Evolutionary conservation across 2,329 filamentous ascomycete genomes (phyloP), one percentile per base, ranked within the genome.

Genomic region (Verticillium isaacii): DNA sequence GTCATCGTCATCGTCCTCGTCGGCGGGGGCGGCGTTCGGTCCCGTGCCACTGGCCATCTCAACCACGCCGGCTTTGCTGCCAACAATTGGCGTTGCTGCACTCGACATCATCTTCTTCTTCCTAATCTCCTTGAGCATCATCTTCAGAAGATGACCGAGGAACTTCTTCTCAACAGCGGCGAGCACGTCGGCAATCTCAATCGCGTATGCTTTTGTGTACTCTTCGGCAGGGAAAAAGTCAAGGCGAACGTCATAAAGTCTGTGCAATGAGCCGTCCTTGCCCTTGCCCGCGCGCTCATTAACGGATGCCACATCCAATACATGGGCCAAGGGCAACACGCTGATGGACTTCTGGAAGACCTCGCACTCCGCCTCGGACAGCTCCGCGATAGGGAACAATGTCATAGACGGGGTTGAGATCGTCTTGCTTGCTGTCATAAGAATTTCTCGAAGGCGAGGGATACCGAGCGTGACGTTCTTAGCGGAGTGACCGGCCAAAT

Each of bases 391-490:
- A 34, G 96, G 82, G 56, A 90, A 84, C 19, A 98, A 81, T 1
- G 91, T 95, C 92, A 96, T 97, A 5, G 88, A 86, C 1, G 95
- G 95, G 0, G 95, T 99, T 45, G 92, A 91, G 65, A 98, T 97
- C 56, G 89, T 85, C 59, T 88, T 85, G 72, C 91, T 95, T 32
- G 95, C 95, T 57, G 95, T 98, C 95, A 99, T 99, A 67, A 99
- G 85, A 69, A 99, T 97, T 84, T 99, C 95, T 79, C 95, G 86
- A 23, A 99, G 84, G 78, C 95, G 92, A 63, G 95, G 95, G 72
- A 99, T 98, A 91, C 95, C 95, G 23, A 97, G 85, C 0, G 95
- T 99, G 72, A 99, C 96, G 84, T 99, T 99, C 83, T 97, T 98
- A 34, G 95, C 90, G 23, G 95, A 93, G 81, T 98, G 94, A 72